Conservation (phyloP, 78 protist genomes). For the Polysphondylium violaceum region DNA sequence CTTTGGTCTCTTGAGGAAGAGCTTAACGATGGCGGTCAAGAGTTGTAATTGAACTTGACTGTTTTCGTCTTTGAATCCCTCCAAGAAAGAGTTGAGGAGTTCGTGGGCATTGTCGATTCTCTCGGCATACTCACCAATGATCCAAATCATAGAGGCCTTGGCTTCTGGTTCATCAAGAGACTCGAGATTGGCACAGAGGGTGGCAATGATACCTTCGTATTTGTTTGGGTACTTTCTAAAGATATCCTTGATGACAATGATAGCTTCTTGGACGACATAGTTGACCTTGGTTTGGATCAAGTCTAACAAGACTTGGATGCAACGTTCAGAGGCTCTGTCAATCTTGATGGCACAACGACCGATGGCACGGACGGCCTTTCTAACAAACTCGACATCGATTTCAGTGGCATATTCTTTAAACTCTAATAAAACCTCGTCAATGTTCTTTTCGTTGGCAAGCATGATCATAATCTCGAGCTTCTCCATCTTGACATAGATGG, state of each 20-base stretch:
- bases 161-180: constrained; percentile 99
- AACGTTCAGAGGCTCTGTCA: constrained; percentile 87
- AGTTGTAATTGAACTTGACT: constrained; percentile 97
- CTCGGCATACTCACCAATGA: constrained; percentile 99
- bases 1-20: constrained; percentile 96
- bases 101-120: constrained; percentile 99
- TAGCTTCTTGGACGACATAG: constrained; percentile 99
- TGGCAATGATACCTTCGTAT: constrained; percentile 98
- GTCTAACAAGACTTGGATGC: constrained; percentile 95
- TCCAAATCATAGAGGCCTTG: constrained; percentile 99
- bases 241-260: constrained; percentile 98
- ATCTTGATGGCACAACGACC: constrained; percentile 99
- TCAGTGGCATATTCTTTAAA: constrained; percentile 97
- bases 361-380: constrained; percentile 97
- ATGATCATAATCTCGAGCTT: constrained; percentile 98
- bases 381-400: constrained; percentile 98
- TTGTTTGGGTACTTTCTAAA: constrained; percentile 98
- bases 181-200: constrained; percentile 98
- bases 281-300: constrained; percentile 97
- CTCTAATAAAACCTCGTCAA: constrained; percentile 95
- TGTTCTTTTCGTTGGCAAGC: constrained; percentile 95
- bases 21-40: constrained; percentile 98
- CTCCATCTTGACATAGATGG: constrained; percentile 99
- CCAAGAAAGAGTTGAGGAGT: constrained; percentile 93
- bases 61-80: constrained; percentile 93